A percentile compares a stretch with the other conserved stretches of the same genome.
phyloP scores from a whole-genome alignment of 805 yeast species.

The Priceomyces castillae region DNA sequence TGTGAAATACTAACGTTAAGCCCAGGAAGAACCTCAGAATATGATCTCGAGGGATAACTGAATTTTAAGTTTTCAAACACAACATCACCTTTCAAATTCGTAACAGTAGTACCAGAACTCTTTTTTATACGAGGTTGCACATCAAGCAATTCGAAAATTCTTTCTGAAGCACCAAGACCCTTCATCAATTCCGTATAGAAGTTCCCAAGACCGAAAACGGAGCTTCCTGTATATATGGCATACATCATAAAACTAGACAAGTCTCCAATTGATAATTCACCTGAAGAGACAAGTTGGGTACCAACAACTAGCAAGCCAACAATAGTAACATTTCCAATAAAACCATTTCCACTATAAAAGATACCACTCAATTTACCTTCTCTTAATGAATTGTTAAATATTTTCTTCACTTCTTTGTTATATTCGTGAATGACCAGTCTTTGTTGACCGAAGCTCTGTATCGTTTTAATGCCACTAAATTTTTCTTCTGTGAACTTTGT shows the following conservation, averaged over 20 bases:
- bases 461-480: slow-evolving; percentile 77
- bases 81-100: slow-evolving; percentile 52
- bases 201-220: slow-evolving; percentile 85
- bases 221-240: slow-evolving; percentile 90
- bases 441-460: slow-evolving; percentile 90
- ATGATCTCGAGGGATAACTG: slow-evolving; percentile 80
- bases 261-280: slow-evolving; percentile 82
- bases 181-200: slow-evolving; percentile 95
- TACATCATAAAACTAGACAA: slow-evolving; percentile 92
- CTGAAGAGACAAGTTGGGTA: slow-evolving; percentile 73
- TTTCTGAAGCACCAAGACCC: slow-evolving; percentile 93
- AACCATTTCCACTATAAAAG: slow-evolving; percentile 75
- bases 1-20: slow-evolving; percentile 60
- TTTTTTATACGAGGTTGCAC: slow-evolving; percentile 71
- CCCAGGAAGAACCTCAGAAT: slow-evolving; percentile 60
- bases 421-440: slow-evolving; percentile 71
- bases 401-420: slow-evolving; percentile 65
- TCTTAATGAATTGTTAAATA: slow-evolving; percentile 62
- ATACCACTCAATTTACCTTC: slow-evolving; percentile 80
- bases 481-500: slow-evolving; percentile 93
- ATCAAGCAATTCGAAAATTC: slow-evolving; percentile 84
- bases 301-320: slow-evolving; percentile 79
- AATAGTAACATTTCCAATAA: slow-evolving; percentile 78
- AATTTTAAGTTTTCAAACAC: slow-evolving; percentile 63
- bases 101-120: slow-evolving; percentile 52